Conservation (phyloP, 2,329 filamentous ascomycete genomes). For the Epicoccum nigrum region DNA sequence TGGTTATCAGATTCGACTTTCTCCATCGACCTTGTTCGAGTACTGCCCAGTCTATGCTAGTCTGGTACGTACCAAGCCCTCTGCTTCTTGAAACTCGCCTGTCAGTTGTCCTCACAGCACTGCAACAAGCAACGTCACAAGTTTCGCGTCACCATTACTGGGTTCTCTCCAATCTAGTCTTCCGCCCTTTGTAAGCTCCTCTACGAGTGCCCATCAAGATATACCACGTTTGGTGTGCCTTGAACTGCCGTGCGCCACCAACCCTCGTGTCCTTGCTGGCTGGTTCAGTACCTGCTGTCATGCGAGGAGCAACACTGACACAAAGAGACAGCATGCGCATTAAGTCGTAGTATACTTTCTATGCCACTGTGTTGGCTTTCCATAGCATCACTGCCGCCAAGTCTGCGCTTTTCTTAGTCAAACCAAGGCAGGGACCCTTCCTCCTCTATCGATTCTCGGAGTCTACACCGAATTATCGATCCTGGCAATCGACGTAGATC, state of each 20-base stretch:
- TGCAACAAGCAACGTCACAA: constrained; percentile 46
- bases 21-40: constrained; percentile 36
- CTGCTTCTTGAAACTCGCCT: constrained; percentile 41
- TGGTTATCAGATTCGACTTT: constrained; percentile 14
- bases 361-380: constrained; percentile 10
- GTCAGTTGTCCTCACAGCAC: constrained; percentile 32
- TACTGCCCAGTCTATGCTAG: constrained; percentile 50
- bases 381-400: constrained; percentile 26
- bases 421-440: constrained; percentile 37
- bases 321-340: constrained; percentile 29
- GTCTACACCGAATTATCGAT: constrained; percentile 23
- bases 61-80: constrained; percentile 42
- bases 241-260: constrained; percentile 27
- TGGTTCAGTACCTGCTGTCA: constrained; percentile 30
- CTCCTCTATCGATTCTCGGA: constrained; percentile 28
- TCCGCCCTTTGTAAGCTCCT: constrained; percentile 8
- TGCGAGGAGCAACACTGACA: constrained; percentile 39
- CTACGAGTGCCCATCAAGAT: constrained; percentile 4
- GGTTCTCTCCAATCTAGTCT: constrained; percentile 18
- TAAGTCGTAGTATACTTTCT: constrained; percentile 31
- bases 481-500: constrained; percentile 11
- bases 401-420: constrained; percentile 21
- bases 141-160: constrained; percentile 23
- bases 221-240: constrained; percentile 19
- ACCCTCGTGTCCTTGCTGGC: constrained; percentile 26